These are phyloP conservation scores for Pseudozyma thailandica DNA, from an alignment of 1,284 basidiomycete genomes.

Conservation along the genomic window DNA sequence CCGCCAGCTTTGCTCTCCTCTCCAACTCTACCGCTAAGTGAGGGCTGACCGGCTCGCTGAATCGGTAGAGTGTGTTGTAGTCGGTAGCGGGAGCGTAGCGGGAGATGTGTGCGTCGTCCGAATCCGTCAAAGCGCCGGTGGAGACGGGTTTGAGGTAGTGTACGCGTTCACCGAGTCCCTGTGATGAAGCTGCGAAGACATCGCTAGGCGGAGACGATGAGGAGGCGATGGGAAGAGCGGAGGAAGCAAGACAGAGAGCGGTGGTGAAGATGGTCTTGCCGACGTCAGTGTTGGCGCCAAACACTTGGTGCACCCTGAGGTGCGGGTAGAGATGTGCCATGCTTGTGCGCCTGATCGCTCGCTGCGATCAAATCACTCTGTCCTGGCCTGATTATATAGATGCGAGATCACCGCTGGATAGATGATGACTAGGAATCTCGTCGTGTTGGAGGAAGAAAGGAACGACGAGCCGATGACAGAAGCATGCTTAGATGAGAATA, in stretches of 20 bases:
- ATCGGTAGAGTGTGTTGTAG: constrained; percentile 82
- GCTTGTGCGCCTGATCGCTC: not conserved
- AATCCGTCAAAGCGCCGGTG: constrained; percentile 54
- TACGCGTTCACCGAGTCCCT: constrained; percentile 44
- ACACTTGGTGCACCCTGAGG: constrained; percentile 60
- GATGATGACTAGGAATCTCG: constrained; percentile 1
- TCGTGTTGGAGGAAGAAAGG: too few relatives aligned
- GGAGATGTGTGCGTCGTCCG: constrained; percentile 58
- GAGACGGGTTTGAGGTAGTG: constrained; percentile 66
- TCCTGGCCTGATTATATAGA: not conserved
- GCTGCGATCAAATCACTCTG: not conserved
- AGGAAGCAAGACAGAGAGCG: constrained; percentile 61
- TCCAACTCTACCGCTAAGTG: constrained; percentile 84
- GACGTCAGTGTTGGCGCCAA: constrained; percentile 68
- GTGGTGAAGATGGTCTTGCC: constrained; percentile 68
- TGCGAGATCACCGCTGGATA: not conserved
- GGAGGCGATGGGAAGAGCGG: constrained; percentile 31
- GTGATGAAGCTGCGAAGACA: constrained; percentile 25
- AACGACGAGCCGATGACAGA: not conserved
- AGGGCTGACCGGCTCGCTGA: constrained; percentile 89
- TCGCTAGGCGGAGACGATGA: constrained; percentile 8
- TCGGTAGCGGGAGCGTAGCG: constrained; percentile 58
- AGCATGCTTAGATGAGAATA: constrained; percentile 1
- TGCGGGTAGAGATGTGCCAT: constrained; percentile 55
- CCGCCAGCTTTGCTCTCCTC: constrained; percentile 66